Conservation (phyloP, 1,284 basidiomycete genomes). For the Uromyces viciae-fabae region DNA sequence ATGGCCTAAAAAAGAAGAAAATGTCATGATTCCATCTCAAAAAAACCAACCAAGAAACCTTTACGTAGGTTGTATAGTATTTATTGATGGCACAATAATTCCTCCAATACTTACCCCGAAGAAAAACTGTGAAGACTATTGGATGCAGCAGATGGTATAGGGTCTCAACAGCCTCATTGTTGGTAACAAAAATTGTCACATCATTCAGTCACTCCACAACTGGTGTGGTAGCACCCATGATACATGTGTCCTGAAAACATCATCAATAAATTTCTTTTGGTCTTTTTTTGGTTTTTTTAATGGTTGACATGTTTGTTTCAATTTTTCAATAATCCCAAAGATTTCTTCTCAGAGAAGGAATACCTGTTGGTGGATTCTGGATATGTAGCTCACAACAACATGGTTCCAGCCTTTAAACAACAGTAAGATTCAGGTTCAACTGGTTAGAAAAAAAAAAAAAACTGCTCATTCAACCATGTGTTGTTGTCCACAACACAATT, state of each 20-base stretch:
- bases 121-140: slow-evolving; percentile 29
- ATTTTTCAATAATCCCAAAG: too few relatives aligned
- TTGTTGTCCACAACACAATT: slow-evolving; percentile 4
- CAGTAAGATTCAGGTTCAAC: not conserved
- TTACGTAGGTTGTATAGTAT: too few relatives aligned
- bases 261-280: too few relatives aligned
- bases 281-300: too few relatives aligned
- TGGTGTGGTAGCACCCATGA: slow-evolving; percentile 23
- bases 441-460: not conserved
- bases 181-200: not conserved
- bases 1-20: too few relatives aligned
- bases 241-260: not conserved
- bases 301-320: too few relatives aligned
- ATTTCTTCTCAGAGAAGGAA: not conserved
- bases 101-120: too few relatives aligned
- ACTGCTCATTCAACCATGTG: not conserved
- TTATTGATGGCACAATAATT: too few relatives aligned
- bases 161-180: not conserved
- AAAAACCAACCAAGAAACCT: too few relatives aligned
- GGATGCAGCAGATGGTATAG: not conserved
- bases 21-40: too few relatives aligned
- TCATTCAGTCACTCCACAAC: slow-evolving; percentile 1
- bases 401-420: slow-evolving; percentile 10
- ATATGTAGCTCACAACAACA: not conserved
- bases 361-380: slow-evolving; percentile 26